Base-by-base conservation (phyloP, 2,329 filamentous ascomycete genomes). In the Colletotrichum abscissum region DNA sequence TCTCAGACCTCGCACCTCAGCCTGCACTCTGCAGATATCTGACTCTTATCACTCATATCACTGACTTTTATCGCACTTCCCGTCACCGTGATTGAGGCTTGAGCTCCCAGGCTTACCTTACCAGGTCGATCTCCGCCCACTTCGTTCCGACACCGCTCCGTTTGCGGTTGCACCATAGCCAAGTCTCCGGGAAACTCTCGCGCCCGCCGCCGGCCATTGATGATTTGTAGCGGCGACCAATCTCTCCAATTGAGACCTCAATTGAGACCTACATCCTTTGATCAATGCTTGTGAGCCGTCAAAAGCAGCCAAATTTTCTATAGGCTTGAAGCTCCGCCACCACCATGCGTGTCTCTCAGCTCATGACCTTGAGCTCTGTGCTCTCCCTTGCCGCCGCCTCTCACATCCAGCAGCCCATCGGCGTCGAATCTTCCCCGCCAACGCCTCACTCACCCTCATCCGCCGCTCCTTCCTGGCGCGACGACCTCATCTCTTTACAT, bases 401-500 rank as follows among this genome's bases (percentile, higher is more conserved):
- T 54, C 60, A 62, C 56, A 65, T 69, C 26, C 73, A 74, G 57
- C 73, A 69, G 28, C 69, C 69, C 5, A 57, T 74, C 60, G 65
- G 69, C 49, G 49, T 62, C 65, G 30, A 64, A 24, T 26, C 33
- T 46, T 52, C 73, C 33, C 59, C 65, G 52, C 65, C 33, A 28
- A 62, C 49, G 30, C 16, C 6, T 9, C 54, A 24, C 38, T 55
- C 68, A 26, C 9, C 35, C 33, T 33, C 14, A 8, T 56, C 69
- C 38, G 46, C 65, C 42, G 66, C 76, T 1, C 82, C 83, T 0
- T 42, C 81, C 4, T 87, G 86, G 77, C 87, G 88, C 49, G 76
- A 83, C 3, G 80, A 84, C 52, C 88, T 98, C 1, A 87, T 97
- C 56, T 87, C 88, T 22, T 88, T 97, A 14, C 95, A 97, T 84